phyloP scores from a whole-genome alignment of 1,284 basidiomycete species.

The Trichosporon asahii region DNA sequence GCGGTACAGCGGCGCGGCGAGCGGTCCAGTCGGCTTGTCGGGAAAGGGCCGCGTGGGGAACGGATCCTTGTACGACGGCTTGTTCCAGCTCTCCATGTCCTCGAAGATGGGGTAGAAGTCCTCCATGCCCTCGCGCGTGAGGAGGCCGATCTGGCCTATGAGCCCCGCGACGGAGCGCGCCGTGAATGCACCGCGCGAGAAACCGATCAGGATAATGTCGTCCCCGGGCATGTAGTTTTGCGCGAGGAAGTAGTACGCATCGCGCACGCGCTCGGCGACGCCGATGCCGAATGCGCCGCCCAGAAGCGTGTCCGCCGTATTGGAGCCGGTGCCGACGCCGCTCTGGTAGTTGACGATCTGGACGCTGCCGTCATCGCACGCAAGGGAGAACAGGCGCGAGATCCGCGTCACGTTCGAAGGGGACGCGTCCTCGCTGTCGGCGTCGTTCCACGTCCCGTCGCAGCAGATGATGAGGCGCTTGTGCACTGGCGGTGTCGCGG shows the following conservation, averaged over 20 bases:
- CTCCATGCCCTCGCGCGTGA: constrained; percentile 8
- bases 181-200: constrained; percentile 12
- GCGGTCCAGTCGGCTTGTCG: neutral
- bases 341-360: constrained; percentile 4
- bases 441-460: constrained; percentile 10
- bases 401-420: constrained; percentile 12
- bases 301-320: neutral
- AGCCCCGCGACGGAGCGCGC: constrained; percentile 7
- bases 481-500: neutral
- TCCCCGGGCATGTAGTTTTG: constrained; percentile 1
- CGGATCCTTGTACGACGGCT: neutral
- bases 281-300: constrained; percentile 9
- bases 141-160: constrained; percentile 7
- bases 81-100: constrained; percentile 10
- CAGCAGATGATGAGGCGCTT: constrained; percentile 11
- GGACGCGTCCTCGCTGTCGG: constrained; percentile 6
- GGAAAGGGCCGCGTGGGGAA: neutral
- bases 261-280: constrained; percentile 7
- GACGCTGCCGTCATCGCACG: neutral
- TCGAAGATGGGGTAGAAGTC: constrained; percentile 14
- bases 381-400: constrained; percentile 8
- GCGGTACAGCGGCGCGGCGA: neutral
- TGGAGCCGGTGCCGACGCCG: constrained; percentile 9
- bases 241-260: constrained; percentile 11
- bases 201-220: constrained; percentile 8